Evolutionary conservation across 2,329 filamentous ascomycete species (phyloP).

Genomic region (Ceratocystis huliohia): DNA sequence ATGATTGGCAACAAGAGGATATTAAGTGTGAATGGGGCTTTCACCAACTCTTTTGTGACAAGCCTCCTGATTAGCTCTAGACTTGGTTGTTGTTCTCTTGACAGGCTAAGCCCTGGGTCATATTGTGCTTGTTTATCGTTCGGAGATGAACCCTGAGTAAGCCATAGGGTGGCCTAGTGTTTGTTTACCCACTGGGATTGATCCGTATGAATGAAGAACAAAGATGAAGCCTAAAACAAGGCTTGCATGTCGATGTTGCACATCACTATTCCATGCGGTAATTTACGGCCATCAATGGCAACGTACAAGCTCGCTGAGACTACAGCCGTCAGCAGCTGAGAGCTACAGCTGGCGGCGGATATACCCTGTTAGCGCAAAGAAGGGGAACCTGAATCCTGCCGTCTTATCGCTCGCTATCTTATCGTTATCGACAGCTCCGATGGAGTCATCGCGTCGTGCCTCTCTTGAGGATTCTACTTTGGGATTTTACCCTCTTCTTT

Average conservation of each 20-base stretch:
- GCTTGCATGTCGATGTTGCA: background rate
- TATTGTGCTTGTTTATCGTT: background rate
- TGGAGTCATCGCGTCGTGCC: too few species aligned
- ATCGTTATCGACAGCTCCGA: background rate
- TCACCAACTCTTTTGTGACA: background rate
- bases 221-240: background rate
- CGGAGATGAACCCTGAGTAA: background rate
- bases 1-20: background rate
- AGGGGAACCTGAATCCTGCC: background rate
- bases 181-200: background rate
- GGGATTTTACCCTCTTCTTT: background rate
- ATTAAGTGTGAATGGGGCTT: background rate
- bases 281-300: background rate
- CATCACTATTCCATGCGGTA: conserved; percentile 5
- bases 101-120: background rate
- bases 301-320: background rate
- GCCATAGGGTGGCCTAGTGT: background rate
- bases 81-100: background rate
- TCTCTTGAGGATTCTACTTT: too few species aligned
- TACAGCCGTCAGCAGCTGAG: background rate
- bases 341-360: background rate
- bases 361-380: background rate
- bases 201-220: background rate
- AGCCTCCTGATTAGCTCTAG: too few species aligned
- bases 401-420: background rate